These are phyloP conservation scores for Nicotiana benthamiana DNA, from an alignment of 257 asterid species.

Conservation along the genomic window DNA sequence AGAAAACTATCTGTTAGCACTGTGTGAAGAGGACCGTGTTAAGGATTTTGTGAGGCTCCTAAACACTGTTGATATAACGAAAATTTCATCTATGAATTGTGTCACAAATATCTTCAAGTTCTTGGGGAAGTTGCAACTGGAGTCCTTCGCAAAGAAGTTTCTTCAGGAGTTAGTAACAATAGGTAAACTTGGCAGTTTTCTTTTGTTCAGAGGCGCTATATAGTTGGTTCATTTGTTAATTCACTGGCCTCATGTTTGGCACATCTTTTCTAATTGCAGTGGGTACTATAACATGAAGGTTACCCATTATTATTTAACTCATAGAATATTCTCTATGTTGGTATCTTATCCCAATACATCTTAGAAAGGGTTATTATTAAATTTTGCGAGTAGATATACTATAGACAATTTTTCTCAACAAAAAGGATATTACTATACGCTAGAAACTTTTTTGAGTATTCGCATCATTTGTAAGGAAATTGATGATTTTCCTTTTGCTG, in stretches of 20 bases:
- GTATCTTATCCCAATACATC: neutral
- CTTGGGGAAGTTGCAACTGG: constrained; percentile 64
- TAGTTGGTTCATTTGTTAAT: neutral
- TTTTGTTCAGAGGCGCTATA: constrained; percentile 1
- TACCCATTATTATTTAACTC: neutral
- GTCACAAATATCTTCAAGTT: constrained; percentile 43
- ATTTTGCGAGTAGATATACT: neutral
- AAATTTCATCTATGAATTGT: constrained; percentile 40
- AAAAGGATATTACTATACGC: neutral
- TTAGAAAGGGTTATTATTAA: neutral
- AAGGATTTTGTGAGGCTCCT: constrained; percentile 49
- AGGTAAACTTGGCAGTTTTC: constrained; percentile 35
- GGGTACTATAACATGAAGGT: neutral
- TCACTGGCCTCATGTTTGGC: neutral
- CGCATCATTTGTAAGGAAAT: neutral
- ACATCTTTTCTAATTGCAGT: neutral
- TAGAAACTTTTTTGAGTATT: neutral
- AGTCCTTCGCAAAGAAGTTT: constrained; percentile 47
- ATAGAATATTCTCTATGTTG: neutral
- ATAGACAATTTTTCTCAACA: neutral
- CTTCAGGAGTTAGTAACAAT: constrained; percentile 46
- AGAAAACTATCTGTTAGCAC: constrained; percentile 62
- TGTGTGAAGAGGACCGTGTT: constrained; percentile 51
- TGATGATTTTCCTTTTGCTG: neutral
- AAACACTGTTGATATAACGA: constrained; percentile 50